phyloP scores from a whole-genome alignment of 768 basidiomycete genomes.

The Peribolospora kevripleyi region DNA sequence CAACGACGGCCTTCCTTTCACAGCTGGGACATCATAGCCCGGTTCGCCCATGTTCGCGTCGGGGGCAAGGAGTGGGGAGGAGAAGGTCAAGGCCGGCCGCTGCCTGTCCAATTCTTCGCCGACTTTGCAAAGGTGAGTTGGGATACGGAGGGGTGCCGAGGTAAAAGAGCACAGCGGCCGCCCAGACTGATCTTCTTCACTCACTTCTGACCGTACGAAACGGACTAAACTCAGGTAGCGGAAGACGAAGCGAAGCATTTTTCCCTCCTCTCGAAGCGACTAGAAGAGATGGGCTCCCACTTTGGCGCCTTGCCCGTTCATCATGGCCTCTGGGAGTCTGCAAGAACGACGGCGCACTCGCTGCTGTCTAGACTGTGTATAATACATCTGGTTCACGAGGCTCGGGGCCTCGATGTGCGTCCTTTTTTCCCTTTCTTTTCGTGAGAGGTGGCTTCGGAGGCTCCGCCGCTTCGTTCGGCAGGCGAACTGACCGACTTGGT shows the following conservation, averaged over 20 bases:
- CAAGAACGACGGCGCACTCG: slow-evolving; percentile 38
- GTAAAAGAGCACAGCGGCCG: slow-evolving; percentile 21
- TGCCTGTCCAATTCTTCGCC: slow-evolving; percentile 55
- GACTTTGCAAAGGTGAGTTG: slow-evolving; percentile 27
- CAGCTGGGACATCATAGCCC: slow-evolving; percentile 30
- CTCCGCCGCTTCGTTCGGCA: no score
- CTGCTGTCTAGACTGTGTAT: slow-evolving; percentile 51
- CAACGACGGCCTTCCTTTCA: background rate
- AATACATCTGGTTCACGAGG: slow-evolving; percentile 66
- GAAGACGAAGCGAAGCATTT: slow-evolving; percentile 72
- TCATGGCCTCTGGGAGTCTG: slow-evolving; percentile 57
- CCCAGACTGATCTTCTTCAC: slow-evolving; percentile 25
- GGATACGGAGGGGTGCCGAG: background rate
- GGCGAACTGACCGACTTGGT: no score
- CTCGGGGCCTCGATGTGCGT: slow-evolving; percentile 47
- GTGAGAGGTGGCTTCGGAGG: no score
- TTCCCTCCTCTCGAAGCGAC: slow-evolving; percentile 38
- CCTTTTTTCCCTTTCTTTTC: no score
- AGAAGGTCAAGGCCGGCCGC: slow-evolving; percentile 22
- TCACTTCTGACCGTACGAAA: background rate
- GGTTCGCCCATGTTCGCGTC: slow-evolving; percentile 32
- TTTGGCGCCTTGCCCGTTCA: slow-evolving; percentile 54
- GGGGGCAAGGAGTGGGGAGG: background rate
- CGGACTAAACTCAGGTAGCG: slow-evolving; percentile 37
- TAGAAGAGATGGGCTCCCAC: slow-evolving; percentile 38